Conservation (phyloP, 2,329 filamentous ascomycete species). For the Colletotrichum sansevieriae region DNA sequence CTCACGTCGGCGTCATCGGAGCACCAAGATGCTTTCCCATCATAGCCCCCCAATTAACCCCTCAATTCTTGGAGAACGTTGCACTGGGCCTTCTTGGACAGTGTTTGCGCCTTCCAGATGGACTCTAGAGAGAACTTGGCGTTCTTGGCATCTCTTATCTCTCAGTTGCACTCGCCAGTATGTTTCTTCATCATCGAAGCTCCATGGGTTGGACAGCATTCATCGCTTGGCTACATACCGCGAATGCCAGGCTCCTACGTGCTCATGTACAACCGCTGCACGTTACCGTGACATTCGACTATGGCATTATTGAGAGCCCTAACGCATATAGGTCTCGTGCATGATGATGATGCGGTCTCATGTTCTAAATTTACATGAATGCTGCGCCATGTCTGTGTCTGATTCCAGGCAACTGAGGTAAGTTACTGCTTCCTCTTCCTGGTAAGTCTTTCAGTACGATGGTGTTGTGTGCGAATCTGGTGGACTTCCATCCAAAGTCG, state of each 20-base stretch:
- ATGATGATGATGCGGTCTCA: too few relatives aligned
- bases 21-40: not conserved
- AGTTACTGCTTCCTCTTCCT: conserved; percentile 57
- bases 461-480: conserved; percentile 62
- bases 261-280: too few relatives aligned
- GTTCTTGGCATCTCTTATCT: conserved; percentile 9
- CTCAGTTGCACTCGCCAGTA: not conserved
- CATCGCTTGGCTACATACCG: not conserved
- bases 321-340: too few relatives aligned
- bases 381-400: conserved; percentile 50
- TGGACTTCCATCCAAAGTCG: conserved; percentile 70
- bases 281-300: too few relatives aligned
- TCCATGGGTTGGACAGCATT: too few relatives aligned
- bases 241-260: too few relatives aligned
- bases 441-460: conserved; percentile 76
- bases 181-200: too few relatives aligned
- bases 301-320: too few relatives aligned
- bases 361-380: too few relatives aligned
- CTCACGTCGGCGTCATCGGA: not conserved
- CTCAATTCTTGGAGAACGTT: conserved; percentile 9
- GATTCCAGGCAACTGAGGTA: conserved; percentile 57
- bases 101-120: conserved; percentile 9
- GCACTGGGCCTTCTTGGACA: not conserved
- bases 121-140: conserved; percentile 1
- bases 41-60: not conserved